Evolutionary conservation across 441 rosid species (phyloP), one percentile per base, ranked within the genome.

Genomic region (Populus tomentosa): DNA sequence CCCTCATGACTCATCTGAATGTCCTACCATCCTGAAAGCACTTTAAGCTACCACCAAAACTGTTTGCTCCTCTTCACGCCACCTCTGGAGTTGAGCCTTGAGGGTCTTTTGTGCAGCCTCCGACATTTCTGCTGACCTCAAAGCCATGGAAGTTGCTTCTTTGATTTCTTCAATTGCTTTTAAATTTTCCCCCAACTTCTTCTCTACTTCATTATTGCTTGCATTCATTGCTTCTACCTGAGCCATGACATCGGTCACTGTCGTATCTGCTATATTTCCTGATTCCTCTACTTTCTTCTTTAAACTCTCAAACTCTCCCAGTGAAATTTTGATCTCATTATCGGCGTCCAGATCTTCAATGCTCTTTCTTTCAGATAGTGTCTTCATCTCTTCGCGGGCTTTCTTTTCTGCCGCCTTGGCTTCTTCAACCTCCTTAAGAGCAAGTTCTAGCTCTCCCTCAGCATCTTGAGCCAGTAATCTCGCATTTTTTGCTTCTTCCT

Each of bases 41-140:
- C 74, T 56, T 56, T 78, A 85, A 76, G 73, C 67, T 69, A 66
- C 80, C 28, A 65, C 35, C 32, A 20, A 10, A 6, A 2, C 53
- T 66, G 10, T 80, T 68, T 85, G 78, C 82, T 86, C 89, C 77
- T 87, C 78, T 70, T 88, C 80, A 40, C 89, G 91, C 89, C 92
- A 83, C 80, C 77, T 91, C 28, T 6, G 72, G 73, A 95, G 92
- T 76, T 95, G 97, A 23, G 78, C 86, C 64, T 92, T 90, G 13
- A 95, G 84, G 35, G 82, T 85, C n/a, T 28, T 85, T 79, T 89
- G 86, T 7, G 96, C 96, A 0, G 94, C 88, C 75, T 89, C 92
- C 14, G 98, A 92, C 74, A 80, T 81, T 69, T 90, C 89, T 23
- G 92, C 90, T 30, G 95, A 87, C 83, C 82, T 91, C 82, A 90